Conservation (phyloP, 768 basidiomycete species). For the Mycena leptocephala region DNA sequence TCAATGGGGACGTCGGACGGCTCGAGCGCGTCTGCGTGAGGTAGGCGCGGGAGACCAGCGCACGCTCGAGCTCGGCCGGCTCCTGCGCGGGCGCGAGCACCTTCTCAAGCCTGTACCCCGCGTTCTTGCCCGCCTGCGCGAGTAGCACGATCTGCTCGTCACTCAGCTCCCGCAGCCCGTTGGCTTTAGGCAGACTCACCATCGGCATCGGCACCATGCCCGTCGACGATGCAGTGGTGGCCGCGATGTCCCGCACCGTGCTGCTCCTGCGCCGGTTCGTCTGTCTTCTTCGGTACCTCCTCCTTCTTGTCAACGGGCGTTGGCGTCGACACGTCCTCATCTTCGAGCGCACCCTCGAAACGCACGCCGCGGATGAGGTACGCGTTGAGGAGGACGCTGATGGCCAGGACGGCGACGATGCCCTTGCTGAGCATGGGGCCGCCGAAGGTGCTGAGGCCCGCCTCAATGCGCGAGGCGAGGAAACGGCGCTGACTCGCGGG, state of each 20-base stretch:
- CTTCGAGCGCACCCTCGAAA: constrained; percentile 41
- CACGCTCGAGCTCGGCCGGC: constrained; percentile 79
- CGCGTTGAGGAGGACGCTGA: constrained; percentile 93
- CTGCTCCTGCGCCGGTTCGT: constrained; percentile 17
- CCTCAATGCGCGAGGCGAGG: constrained; percentile 41
- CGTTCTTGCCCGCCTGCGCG: constrained; percentile 93
- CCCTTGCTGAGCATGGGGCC: constrained; percentile 96
- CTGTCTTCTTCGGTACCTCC: neutral
- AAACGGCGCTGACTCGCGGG: neutral
- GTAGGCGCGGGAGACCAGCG: constrained; percentile 93
- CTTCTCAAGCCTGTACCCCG: constrained; percentile 96
- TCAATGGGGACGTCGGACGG: constrained; percentile 85
- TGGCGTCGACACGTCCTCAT: constrained; percentile 32
- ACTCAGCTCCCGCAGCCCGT: constrained; percentile 75
- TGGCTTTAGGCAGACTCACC: constrained; percentile 79
- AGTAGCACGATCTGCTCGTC: constrained; percentile 95
- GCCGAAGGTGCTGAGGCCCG: constrained; percentile 69
- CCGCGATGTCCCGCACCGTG: constrained; percentile 28
- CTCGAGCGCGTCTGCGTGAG: constrained; percentile 89
- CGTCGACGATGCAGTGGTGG: neutral
- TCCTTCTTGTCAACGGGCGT: constrained; percentile 21
- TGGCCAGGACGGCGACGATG: constrained; percentile 90
- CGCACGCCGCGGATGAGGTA: constrained; percentile 82
- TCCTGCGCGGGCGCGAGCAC: constrained; percentile 68
- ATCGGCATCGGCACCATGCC: constrained; percentile 2